Evolutionary conservation across 768 basidiomycete genomes (phyloP), one percentile per base, ranked within the genome.

Genomic region (Tricholoma saponaceum): DNA sequence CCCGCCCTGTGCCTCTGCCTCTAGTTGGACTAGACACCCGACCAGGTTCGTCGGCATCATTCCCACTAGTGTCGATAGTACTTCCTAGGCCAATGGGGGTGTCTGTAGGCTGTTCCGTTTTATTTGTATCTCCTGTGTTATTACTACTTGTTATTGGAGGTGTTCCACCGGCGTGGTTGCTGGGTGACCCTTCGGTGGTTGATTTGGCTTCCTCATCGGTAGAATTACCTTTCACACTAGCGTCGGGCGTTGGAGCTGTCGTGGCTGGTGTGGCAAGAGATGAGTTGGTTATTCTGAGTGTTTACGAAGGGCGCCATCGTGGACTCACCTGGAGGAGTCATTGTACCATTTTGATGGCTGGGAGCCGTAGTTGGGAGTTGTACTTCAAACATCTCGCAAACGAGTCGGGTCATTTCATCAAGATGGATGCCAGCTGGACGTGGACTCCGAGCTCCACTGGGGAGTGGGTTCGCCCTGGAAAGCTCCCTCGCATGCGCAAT

Each of bases 401-500:
- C 54, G 3, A 65, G 47, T 18, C 47, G 13, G 6, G 50, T 43
- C 64, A 65, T 65, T 35, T 65, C 64, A 0, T 60, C 60, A 12
- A 60, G 41, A 0, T 25, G 54, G 5, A 65, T 46, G 3, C 55
- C 55, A 1, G 62, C 62, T 5, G 35, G 41, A 8, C 53, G 58
- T 1, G 64, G 66, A 50, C 66, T 63, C 7, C 64, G 57, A 26
- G 57, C 49, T 22, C 66, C 66, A 16, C 56, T 57, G 9, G 59
- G 23, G 5, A 44, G 41, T n/a, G 67, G 69, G 14, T 62, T 60
- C 1, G 67, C 60, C 3, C 80, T 74, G 3, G 81, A 66, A 10
- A 65, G 62, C 60, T 89, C 87, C 0, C 87, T 76, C 0, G 81
- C 79, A 0, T 69, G 67, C 0, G 79, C 79, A 13, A 89, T 69